These are phyloP conservation scores for Candida adriatica DNA, from an alignment of 805 yeast species.

Conservation along the genomic window DNA sequence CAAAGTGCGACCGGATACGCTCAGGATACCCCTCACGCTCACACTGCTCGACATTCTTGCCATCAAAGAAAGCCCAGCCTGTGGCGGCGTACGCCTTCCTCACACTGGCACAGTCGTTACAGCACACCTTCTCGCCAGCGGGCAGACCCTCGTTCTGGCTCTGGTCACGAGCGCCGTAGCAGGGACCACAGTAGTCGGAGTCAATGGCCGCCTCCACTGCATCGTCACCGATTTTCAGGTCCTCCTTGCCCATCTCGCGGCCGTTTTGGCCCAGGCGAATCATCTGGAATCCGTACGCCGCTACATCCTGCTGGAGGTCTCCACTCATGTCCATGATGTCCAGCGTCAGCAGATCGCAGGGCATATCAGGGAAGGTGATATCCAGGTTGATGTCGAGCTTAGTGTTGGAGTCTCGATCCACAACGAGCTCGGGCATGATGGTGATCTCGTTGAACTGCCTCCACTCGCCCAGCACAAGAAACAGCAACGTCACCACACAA, in stretches of 20 bases:
- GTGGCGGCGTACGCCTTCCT: slow-evolving; percentile 67
- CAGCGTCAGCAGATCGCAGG: slow-evolving; percentile 75
- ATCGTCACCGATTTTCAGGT: slow-evolving; percentile 36
- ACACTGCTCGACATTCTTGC: slow-evolving; percentile 82
- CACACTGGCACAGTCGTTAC: slow-evolving; percentile 82
- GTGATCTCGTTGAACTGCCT: slow-evolving; percentile 59
- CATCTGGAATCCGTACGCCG: slow-evolving; percentile 64
- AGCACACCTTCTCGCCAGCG: slow-evolving; percentile 48
- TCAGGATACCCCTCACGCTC: slow-evolving; percentile 79
- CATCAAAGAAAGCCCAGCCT: slow-evolving; percentile 90
- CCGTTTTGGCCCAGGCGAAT: slow-evolving; percentile 57
- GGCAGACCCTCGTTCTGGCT: slow-evolving; percentile 33
- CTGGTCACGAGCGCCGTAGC: slow-evolving; percentile 80
- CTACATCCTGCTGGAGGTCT: slow-evolving; percentile 68
- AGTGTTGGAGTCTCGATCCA: slow-evolving; percentile 73
- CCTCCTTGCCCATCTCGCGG: slow-evolving; percentile 32
- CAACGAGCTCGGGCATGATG: slow-evolving; percentile 77
- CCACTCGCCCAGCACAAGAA: slow-evolving; percentile 72
- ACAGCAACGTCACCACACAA: slow-evolving; percentile 53
- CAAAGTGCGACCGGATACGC: slow-evolving; percentile 47
- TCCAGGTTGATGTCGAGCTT: slow-evolving; percentile 76
- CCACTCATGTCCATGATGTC: slow-evolving; percentile 90
- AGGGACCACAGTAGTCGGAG: slow-evolving; percentile 72
- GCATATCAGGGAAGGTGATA: slow-evolving; percentile 74
- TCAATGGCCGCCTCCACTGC: slow-evolving; percentile 17